phyloP scores from a whole-genome alignment of 1,284 basidiomycete genomes.

The Waitea zeae region DNA sequence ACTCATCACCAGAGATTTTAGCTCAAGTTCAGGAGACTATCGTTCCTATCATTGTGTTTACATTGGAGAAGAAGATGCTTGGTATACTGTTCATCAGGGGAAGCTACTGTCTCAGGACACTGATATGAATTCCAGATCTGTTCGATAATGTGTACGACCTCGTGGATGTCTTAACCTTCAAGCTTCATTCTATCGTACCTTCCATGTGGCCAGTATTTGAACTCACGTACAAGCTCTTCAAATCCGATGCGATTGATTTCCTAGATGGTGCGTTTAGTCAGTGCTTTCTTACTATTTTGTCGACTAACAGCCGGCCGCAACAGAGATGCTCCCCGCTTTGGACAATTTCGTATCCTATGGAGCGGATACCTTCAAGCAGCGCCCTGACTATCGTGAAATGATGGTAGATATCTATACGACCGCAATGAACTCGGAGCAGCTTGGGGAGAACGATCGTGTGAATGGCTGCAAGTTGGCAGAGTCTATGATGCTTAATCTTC shows the following conservation, averaged over 20 bases:
- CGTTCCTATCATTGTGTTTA: conserved; percentile 63
- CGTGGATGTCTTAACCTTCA: conserved; percentile 76
- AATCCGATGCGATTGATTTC: conserved; percentile 72
- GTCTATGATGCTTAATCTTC: conserved; percentile 64
- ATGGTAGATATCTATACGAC: conserved; percentile 74
- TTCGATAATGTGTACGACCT: conserved; percentile 84
- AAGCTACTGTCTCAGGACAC: neutral
- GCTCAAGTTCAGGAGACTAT: conserved; percentile 70
- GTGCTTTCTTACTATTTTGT: neutral
- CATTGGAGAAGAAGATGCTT: conserved; percentile 57
- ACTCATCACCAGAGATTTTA: conserved; percentile 60
- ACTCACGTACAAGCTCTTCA: conserved; percentile 73
- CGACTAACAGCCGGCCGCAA: neutral
- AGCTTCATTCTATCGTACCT: conserved; percentile 57
- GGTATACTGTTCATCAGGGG: conserved; percentile 22
- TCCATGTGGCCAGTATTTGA: conserved; percentile 83
- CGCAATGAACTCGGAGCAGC: conserved; percentile 49
- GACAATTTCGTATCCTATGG: conserved; percentile 88
- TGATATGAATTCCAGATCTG: conserved; percentile 33
- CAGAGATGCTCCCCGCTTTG: conserved; percentile 79
- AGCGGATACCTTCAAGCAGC: conserved; percentile 53
- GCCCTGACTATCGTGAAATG: conserved; percentile 67
- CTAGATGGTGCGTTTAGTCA: conserved; percentile 55
- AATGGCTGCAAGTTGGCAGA: conserved; percentile 81
- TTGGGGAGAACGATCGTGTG: conserved; percentile 72